Conservation (phyloP, 352 stramenopile species). For the Phytophthora sansomeana region DNA sequence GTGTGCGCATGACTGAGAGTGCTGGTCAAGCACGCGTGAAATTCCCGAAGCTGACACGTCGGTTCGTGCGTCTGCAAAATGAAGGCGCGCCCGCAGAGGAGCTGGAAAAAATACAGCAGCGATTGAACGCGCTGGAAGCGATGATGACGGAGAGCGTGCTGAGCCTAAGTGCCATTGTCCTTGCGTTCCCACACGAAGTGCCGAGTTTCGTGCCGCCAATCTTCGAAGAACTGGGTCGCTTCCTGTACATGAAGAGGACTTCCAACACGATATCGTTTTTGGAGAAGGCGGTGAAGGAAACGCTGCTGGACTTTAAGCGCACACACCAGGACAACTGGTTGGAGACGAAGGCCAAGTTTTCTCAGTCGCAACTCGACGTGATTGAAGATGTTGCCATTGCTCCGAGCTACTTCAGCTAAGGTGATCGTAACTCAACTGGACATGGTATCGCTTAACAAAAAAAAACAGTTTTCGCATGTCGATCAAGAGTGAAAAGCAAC, state of each 20-base stretch:
- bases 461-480: too few species aligned
- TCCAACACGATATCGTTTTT: constrained; percentile 71
- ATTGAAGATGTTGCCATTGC: constrained; percentile 84
- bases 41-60: constrained; percentile 70
- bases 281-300: constrained; percentile 80
- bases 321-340: constrained; percentile 88
- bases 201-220: constrained; percentile 71
- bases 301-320: constrained; percentile 84
- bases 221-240: constrained; percentile 77
- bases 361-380: constrained; percentile 66
- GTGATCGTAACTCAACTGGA: too few species aligned
- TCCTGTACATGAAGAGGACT: constrained; percentile 71
- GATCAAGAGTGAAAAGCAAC: too few species aligned
- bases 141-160: constrained; percentile 74
- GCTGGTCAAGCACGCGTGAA: constrained; percentile 54
- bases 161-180: constrained; percentile 71
- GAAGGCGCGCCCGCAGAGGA: constrained; percentile 42
- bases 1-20: constrained; percentile 43
- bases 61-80: constrained; percentile 48
- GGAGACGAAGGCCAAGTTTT: constrained; percentile 74
- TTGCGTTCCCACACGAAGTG: constrained; percentile 83
- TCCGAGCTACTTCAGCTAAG: constrained; percentile 71
- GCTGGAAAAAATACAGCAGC: constrained; percentile 42
- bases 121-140: constrained; percentile 54
- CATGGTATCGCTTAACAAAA: too few species aligned